phyloP scores from a whole-genome alignment of 805 yeast species.

The Candida vartiovaarae region DNA sequence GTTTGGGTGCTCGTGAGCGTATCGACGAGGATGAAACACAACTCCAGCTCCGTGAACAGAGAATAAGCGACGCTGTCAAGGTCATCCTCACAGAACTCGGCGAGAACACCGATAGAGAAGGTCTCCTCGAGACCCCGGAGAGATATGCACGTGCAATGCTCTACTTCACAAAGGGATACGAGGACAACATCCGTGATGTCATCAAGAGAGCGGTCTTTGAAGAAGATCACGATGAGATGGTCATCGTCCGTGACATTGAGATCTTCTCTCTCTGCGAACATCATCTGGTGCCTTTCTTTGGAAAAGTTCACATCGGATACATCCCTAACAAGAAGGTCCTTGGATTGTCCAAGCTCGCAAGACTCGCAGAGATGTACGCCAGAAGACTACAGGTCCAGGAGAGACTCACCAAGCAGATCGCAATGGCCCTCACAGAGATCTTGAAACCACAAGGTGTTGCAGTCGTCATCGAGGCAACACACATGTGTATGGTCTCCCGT shows the following conservation, averaged over 20 bases:
- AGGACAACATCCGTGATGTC: conserved; percentile 86
- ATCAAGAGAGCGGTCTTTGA: conserved; percentile 94
- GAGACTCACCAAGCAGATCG: conserved; percentile 92
- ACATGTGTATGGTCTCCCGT: conserved; percentile 99
- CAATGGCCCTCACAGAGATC: conserved; percentile 89
- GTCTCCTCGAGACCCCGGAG: conserved; percentile 89
- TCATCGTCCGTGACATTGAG: conserved; percentile 91
- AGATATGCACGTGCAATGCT: conserved; percentile 96
- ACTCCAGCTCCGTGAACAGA: conserved; percentile 53
- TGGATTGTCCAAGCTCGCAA: conserved; percentile 87
- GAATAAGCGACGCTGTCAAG: conserved; percentile 82
- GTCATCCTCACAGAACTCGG: conserved; percentile 69
- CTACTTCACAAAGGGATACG: conserved; percentile 93
- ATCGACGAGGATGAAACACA: conserved; percentile 65
- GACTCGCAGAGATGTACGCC: conserved; percentile 95
- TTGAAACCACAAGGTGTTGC: conserved; percentile 96
- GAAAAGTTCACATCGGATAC: conserved; percentile 97
- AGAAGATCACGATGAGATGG: conserved; percentile 99
- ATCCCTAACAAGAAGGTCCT: conserved; percentile 91
- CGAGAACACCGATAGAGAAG: conserved; percentile 85
- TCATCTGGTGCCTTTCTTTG: conserved; percentile 94
- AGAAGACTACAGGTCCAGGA: conserved; percentile 98
- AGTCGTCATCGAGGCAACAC: conserved; percentile 95
- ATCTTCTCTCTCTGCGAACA: conserved; percentile 93
- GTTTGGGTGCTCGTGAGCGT: conserved; percentile 73